A percentile compares a stretch with the other conserved stretches of the same genome.
Conservation (phyloP, 176 grass and related monocot genomes). For the Lolium rigidum region DNA sequence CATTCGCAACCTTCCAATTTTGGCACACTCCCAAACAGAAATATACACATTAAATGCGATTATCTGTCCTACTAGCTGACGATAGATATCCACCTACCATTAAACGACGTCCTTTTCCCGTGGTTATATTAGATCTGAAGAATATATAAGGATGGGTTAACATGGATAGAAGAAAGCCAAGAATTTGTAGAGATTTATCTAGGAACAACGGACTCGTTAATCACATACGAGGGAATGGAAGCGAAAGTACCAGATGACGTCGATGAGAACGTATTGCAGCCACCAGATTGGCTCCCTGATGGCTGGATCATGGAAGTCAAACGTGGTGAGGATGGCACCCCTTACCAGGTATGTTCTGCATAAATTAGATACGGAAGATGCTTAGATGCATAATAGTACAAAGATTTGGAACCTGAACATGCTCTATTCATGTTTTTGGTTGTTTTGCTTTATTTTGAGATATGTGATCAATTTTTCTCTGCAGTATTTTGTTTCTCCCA, state of each 20-base stretch:
- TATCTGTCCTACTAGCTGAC: too few relatives aligned
- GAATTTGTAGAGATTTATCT: too few relatives aligned
- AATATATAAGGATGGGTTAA: too few relatives aligned
- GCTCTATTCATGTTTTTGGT: not conserved
- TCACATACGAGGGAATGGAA: not conserved
- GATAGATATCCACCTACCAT: too few relatives aligned
- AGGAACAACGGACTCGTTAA: not conserved
- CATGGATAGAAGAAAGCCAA: too few relatives aligned
- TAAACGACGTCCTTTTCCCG: too few relatives aligned
- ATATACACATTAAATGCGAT: too few relatives aligned
- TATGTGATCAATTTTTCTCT: not conserved
- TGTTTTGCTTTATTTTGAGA: not conserved
- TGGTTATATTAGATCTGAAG: too few relatives aligned
- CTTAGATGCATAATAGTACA: not conserved
- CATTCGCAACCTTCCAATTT: too few relatives aligned
- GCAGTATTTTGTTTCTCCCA: conserved; percentile 52
- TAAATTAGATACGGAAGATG: conserved; percentile 9
- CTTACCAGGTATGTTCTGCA: conserved; percentile 37
- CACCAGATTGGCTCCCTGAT: conserved; percentile 61
- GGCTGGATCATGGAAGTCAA: conserved; percentile 57
- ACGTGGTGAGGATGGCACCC: not conserved
- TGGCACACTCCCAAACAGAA: too few relatives aligned
- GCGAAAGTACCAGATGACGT: not conserved
- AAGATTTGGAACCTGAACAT: not conserved
- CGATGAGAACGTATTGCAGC: not conserved